phyloP scores from a whole-genome alignment of 2,329 filamentous ascomycete species.

The Diaporthe helianthi region DNA sequence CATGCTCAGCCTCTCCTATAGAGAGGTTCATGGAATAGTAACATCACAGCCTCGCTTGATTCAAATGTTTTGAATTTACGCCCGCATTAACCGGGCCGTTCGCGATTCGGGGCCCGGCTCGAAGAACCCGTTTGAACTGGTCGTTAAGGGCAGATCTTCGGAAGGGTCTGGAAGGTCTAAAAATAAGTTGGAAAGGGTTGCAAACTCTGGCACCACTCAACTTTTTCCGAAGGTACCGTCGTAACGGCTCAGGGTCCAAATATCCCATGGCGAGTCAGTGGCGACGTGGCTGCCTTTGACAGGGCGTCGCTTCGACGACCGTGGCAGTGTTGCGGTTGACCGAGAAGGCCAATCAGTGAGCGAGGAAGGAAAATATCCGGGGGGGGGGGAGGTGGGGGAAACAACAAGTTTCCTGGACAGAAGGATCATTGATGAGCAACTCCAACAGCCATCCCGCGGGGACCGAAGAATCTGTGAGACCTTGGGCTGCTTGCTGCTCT shows the following conservation, averaged over 20 bases:
- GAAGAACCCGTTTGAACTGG: background rate
- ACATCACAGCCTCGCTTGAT: background rate
- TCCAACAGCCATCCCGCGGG: background rate
- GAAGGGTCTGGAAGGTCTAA: background rate
- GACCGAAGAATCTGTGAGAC: background rate
- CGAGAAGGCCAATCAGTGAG: background rate
- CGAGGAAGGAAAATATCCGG: no score
- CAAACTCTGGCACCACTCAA: rapidly evolving
- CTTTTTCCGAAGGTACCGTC: no score
- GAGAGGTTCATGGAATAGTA: no score
- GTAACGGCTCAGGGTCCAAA: no score
- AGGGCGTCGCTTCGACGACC: background rate
- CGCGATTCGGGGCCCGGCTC: no score
- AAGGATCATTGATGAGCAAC: background rate
- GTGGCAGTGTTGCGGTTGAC: background rate
- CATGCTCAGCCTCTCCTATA: no score
- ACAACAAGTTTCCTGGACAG: background rate
- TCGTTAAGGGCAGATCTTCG: no score
- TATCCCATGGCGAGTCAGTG: background rate
- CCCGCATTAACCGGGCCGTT: background rate
- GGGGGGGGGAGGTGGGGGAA: no score
- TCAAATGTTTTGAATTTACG: background rate
- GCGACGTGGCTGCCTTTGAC: background rate
- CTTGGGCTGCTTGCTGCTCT: no score
- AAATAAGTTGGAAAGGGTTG: background rate